phyloP scores from a whole-genome alignment of 306 rosid genomes.

The Prosopis cineraria region DNA sequence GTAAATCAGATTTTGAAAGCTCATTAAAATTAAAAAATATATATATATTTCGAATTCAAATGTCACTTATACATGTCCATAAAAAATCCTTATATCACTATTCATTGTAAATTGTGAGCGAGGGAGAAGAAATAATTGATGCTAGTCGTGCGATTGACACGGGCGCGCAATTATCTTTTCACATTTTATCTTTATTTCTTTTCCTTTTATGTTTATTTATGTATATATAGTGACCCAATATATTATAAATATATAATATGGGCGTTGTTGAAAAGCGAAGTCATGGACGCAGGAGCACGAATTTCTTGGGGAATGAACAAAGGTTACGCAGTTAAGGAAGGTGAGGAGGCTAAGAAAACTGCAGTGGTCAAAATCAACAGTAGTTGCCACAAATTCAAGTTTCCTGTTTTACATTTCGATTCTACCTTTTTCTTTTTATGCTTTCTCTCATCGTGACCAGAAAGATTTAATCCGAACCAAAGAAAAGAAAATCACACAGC shows the following conservation, averaged over 20 bases:
- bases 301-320: not conserved
- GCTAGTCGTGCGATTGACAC: no score
- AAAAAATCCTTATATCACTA: no score
- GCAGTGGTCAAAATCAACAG: not conserved
- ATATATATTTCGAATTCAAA: no score
- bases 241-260: no score
- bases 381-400: not conserved
- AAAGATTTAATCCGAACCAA: not conserved
- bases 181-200: not conserved
- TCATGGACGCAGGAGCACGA: not conserved
- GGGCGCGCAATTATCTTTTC: not conserved
- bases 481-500: no score
- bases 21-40: no score
- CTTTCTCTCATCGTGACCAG: not conserved
- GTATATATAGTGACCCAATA: not conserved
- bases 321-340: not conserved
- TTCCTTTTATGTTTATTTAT: no score
- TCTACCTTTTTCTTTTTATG: not conserved
- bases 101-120: no score
- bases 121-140: no score
- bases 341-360: constrained; percentile 6
- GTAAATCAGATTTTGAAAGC: no score
- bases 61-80: no score
- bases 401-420: not conserved
- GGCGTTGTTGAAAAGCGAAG: not conserved